These are phyloP conservation scores for Drechslera avenae DNA, from an alignment of 2,329 filamentous ascomycete species.

Conservation along the genomic window DNA sequence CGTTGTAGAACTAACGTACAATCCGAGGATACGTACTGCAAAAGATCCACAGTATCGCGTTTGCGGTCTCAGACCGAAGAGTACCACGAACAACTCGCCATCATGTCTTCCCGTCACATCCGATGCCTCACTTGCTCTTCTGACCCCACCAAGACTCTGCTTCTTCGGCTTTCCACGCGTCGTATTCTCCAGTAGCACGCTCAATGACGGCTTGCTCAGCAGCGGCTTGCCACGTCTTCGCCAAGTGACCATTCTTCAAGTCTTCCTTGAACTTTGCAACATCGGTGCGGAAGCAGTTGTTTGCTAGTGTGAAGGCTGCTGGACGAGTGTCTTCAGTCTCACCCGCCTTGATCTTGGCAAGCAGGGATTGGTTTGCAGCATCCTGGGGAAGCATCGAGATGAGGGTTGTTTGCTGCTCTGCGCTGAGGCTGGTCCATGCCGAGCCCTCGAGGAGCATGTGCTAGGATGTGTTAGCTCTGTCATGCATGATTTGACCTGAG, in stretches of 20 bases:
- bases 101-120: no score
- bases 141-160: conserved; percentile 64
- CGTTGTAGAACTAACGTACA: neutral
- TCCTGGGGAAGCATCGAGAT: conserved; percentile 33
- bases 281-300: conserved; percentile 57
- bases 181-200: conserved; percentile 60
- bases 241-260: conserved; percentile 60
- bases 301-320: conserved; percentile 35
- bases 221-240: conserved; percentile 62
- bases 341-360: conserved; percentile 20
- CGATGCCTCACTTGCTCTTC: conserved; percentile 49
- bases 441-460: conserved; percentile 40
- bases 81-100: no score
- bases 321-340: conserved; percentile 26
- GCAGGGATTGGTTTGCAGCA: conserved; percentile 19
- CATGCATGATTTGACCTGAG: no score
- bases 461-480: conserved; percentile 13
- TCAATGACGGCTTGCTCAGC: conserved; percentile 60
- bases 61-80: no score
- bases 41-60: no score
- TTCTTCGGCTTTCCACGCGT: conserved; percentile 60
- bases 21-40: neutral
- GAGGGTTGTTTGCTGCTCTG: conserved; percentile 27
- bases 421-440: conserved; percentile 38
- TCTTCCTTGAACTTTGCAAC: conserved; percentile 63